A percentile compares a stretch with the other conserved stretches of the same genome.
Evolutionary conservation across 2,329 filamentous ascomycete species (phyloP).

Genomic region (Aspergillus sergii): DNA sequence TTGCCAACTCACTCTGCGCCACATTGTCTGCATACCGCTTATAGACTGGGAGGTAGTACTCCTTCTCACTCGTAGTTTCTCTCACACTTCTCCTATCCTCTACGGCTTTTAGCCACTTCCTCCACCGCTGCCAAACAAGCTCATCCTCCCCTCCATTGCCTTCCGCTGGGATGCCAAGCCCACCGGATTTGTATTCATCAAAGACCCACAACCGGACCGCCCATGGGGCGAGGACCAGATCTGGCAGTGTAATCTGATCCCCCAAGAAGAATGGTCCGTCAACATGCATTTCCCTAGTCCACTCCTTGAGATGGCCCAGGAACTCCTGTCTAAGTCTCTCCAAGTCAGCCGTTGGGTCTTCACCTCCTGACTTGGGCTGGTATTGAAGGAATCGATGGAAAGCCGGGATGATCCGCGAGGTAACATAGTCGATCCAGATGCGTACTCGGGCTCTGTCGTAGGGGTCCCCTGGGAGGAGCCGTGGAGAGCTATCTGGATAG

Average conservation of each 20-base stretch:
- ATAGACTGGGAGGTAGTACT: constrained; percentile 70
- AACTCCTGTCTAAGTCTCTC: constrained; percentile 62
- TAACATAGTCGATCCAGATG: constrained; percentile 76
- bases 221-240: constrained; percentile 74
- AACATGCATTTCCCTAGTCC: constrained; percentile 63
- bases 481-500: constrained; percentile 55
- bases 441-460: constrained; percentile 67
- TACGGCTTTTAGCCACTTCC: constrained; percentile 64
- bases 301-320: constrained; percentile 59
- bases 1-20: constrained; percentile 63
- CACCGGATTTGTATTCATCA: constrained; percentile 69
- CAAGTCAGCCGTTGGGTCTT: constrained; percentile 42
- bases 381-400: constrained; percentile 66
- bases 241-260: constrained; percentile 64
- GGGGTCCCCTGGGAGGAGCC: constrained; percentile 61
- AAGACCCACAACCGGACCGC: constrained; percentile 71
- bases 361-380: constrained; percentile 35
- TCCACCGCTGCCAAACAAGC: constrained; percentile 65
- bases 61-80: constrained; percentile 68
- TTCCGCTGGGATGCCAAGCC: constrained; percentile 52
- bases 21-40: constrained; percentile 67
- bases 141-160: constrained; percentile 58
- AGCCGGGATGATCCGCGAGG: constrained; percentile 65
- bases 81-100: constrained; percentile 62
- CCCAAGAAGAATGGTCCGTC: constrained; percentile 71